Evolutionary conservation across 306 rosid species (phyloP).

Genomic region (Castanea mollissima): DNA sequence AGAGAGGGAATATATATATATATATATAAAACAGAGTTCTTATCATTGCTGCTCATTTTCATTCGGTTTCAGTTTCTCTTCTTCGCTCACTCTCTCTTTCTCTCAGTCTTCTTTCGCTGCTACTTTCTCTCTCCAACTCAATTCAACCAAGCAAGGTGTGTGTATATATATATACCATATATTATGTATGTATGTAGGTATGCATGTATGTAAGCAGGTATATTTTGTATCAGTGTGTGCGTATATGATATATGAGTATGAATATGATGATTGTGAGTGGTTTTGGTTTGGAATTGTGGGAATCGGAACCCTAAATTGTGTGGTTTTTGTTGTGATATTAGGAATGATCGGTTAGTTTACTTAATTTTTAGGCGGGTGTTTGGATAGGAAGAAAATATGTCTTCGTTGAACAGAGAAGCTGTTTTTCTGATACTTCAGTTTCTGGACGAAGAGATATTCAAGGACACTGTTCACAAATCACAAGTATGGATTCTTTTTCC

Average conservation of each 20-base stretch:
- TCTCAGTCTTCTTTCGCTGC: too few species aligned
- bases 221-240: background rate
- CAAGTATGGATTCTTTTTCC: conserved; percentile 47
- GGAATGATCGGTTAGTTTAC: background rate
- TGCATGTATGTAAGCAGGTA: background rate
- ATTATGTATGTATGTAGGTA: background rate
- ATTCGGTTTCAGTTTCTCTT: too few species aligned
- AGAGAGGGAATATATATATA: too few species aligned
- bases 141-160: too few species aligned
- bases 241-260: background rate
- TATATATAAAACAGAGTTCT: too few species aligned
- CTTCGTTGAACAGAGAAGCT: conserved; percentile 96
- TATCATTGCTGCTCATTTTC: too few species aligned
- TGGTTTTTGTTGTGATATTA: background rate
- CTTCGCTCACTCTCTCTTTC: too few species aligned
- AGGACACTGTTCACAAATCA: conserved; percentile 69
- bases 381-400: conserved; percentile 36
- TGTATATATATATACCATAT: too few species aligned
- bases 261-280: background rate
- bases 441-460: conserved; percentile 96
- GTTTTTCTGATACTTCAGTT: conserved; percentile 99
- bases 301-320: background rate
- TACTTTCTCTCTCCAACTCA: too few species aligned
- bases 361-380: background rate
- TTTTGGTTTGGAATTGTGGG: background rate